Evolutionary conservation across 768 basidiomycete genomes (phyloP), one percentile per base, ranked within the genome.

Genomic region (Tricholoma sp.): DNA sequence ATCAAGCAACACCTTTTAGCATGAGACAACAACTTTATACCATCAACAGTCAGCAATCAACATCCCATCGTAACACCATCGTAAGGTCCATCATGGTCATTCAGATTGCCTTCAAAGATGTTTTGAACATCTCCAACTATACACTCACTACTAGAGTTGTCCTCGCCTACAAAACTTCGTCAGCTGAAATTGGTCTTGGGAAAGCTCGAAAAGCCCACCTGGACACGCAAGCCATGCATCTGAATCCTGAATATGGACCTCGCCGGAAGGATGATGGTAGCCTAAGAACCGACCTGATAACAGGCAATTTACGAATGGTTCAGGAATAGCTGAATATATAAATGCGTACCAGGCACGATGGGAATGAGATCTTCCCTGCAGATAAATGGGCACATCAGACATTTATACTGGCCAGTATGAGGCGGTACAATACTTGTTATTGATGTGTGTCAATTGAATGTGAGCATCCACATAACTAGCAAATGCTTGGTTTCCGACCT

Each of bases 401-500:
- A 24, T 12, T 39, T 12, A 39, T n/a, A 39, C 17, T 17, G 44
- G 39, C 42, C 34, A 12, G n/a, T 47, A 15, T 37, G 7, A 9
- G 12, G 15, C 24, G 3, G 11, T 4, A n/a, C 34, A 53, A 13
- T 44, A 75, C 76, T 67, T 75, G 70, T 88, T 86, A 63, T 83
- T 87, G 60, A 88, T 80, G 62, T 81, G 85, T 0, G 78, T 82
- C 47, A 86, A 60, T 11, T 69, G 52, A 18, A 76, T 37, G 53
- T 81, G 68, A 6, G 76, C 70, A 58, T 86, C 83, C 48, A 86
- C 79, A 60, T 82, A 84, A 63, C 84, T 59, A 0, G 84, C 84
- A 59, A 86, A 88, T 1, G 73, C 80, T 63, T 79, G 77, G 65
- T 86, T 85, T 11, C 85, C 83, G 31, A 78, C 77, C 77, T 77